phyloP scores from a whole-genome alignment of 768 basidiomycete genomes.

The Asterophora parasitica region DNA sequence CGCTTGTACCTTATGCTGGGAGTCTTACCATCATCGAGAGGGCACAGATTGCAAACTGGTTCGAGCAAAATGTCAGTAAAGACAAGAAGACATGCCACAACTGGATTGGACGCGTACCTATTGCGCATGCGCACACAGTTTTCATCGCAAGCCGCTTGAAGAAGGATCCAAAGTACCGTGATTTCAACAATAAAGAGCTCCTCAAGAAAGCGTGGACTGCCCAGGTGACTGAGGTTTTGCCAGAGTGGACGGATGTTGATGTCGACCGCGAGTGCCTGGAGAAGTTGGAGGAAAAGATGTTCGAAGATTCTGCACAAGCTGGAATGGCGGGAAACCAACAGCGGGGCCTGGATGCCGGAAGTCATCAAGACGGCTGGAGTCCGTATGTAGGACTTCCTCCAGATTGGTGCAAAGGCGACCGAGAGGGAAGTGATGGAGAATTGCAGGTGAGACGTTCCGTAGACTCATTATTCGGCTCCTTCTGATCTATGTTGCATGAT shows the following conservation, averaged over 20 bases:
- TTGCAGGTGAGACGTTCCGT: not conserved
- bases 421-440: not conserved
- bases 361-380: too few species aligned
- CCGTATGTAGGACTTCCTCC: not conserved
- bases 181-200: not conserved
- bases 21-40: slow-evolving; percentile 1
- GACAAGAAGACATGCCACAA: not conserved
- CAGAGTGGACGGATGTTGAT: not conserved
- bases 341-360: not conserved
- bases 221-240: not conserved
- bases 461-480: too few species aligned
- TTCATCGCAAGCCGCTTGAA: slow-evolving; percentile 7
- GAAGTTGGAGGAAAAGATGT: slow-evolving; percentile 14
- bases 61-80: slow-evolving; percentile 4
- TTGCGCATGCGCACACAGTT: slow-evolving; percentile 3
- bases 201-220: not conserved
- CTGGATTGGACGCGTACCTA: not conserved
- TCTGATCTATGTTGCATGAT: too few species aligned
- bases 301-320: slow-evolving; percentile 8
- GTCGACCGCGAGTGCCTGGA: slow-evolving; percentile 8
- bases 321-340: slow-evolving; percentile 14
- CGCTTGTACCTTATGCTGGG: not conserved
- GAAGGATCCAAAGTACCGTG: not conserved
- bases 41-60: slow-evolving; percentile 6
- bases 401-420: not conserved